These are phyloP conservation scores for Aspergillus sp. DNA, from an alignment of 2,329 filamentous ascomycete species.

Conservation along the genomic window DNA sequence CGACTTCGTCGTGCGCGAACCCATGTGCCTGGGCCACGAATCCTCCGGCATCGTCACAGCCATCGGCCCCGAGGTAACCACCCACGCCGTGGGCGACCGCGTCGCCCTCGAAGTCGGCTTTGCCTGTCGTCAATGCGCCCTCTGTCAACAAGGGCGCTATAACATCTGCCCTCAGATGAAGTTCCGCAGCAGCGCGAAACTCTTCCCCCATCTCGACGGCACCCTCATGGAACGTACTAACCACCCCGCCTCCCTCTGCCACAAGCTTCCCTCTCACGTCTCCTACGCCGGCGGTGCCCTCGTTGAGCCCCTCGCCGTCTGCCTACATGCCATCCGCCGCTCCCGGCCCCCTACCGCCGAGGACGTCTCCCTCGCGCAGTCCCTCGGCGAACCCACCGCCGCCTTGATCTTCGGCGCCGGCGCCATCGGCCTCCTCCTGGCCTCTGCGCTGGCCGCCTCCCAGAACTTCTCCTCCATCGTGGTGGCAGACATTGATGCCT, in stretches of 20 bases:
- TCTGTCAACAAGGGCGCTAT: slow-evolving; percentile 60
- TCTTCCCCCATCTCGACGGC: slow-evolving; percentile 63
- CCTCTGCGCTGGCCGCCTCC: slow-evolving; percentile 58
- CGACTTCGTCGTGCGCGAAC: slow-evolving; percentile 77
- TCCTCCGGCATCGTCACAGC: slow-evolving; percentile 77
- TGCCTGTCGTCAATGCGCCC: slow-evolving; percentile 68
- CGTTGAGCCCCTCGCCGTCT: slow-evolving; percentile 63
- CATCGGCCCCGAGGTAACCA: slow-evolving; percentile 64
- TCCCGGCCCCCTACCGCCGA: slow-evolving; percentile 50
- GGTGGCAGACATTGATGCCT: slow-evolving; percentile 62
- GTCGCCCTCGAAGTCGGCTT: slow-evolving; percentile 92
- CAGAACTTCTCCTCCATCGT: slow-evolving; percentile 57
- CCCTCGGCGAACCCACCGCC: slow-evolving; percentile 44
- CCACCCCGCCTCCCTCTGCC: slow-evolving; percentile 62
- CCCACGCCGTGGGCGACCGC: slow-evolving; percentile 72
- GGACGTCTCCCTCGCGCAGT: slow-evolving; percentile 42
- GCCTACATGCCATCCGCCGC: slow-evolving; percentile 60
- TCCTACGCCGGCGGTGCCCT: slow-evolving; percentile 60
- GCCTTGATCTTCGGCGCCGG: slow-evolving; percentile 64
- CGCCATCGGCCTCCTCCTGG: slow-evolving; percentile 61
- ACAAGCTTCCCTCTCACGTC: slow-evolving; percentile 57
- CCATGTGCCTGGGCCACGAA: slow-evolving; percentile 77
- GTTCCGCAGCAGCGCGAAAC: slow-evolving; percentile 62
- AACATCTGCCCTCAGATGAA: slow-evolving; percentile 63
- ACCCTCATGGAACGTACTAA: slow-evolving; percentile 65